Percentiles rank a stretch among this genome's conserved stretches.
phyloP scores from a whole-genome alignment of 768 basidiomycete genomes.

The Xerocomellus chrysenteron region DNA sequence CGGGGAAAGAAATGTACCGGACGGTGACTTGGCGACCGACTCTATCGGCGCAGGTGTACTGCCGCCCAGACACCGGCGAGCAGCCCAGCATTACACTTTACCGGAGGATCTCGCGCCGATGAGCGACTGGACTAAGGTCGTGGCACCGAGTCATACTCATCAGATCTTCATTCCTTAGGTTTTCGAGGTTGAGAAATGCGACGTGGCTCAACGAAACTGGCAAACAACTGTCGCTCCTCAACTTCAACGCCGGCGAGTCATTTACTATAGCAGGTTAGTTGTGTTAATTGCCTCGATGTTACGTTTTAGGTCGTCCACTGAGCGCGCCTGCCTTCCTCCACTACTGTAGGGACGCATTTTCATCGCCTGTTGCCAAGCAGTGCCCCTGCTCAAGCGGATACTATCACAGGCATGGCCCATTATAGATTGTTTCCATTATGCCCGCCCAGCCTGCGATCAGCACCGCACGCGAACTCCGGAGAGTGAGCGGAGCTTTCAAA shows the following conservation, averaged over 20 bases:
- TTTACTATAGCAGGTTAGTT: not conserved
- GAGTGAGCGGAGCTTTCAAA: not conserved
- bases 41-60: not conserved
- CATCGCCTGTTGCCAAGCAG: conserved; percentile 3
- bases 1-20: not conserved
- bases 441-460: conserved; percentile 5
- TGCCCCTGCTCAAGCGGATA: not conserved
- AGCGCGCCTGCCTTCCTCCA: not conserved
- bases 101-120: too few relatives aligned
- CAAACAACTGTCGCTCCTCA: not conserved
- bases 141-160: too few relatives aligned
- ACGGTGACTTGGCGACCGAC: not conserved
- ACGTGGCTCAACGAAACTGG: not conserved
- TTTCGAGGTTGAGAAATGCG: not conserved
- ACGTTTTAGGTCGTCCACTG: not conserved
- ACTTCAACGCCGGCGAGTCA: too few relatives aligned
- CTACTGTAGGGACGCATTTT: not conserved
- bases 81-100: not conserved
- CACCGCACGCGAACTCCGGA: not conserved
- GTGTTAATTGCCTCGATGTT: not conserved
- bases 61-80: not conserved
- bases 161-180: not conserved
- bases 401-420: not conserved
- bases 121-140: not conserved
- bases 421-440: not conserved